Percentiles rank a stretch among this genome's conserved stretches.
Conservation (phyloP, 768 basidiomycete genomes). For the Agaricus blazei region DNA sequence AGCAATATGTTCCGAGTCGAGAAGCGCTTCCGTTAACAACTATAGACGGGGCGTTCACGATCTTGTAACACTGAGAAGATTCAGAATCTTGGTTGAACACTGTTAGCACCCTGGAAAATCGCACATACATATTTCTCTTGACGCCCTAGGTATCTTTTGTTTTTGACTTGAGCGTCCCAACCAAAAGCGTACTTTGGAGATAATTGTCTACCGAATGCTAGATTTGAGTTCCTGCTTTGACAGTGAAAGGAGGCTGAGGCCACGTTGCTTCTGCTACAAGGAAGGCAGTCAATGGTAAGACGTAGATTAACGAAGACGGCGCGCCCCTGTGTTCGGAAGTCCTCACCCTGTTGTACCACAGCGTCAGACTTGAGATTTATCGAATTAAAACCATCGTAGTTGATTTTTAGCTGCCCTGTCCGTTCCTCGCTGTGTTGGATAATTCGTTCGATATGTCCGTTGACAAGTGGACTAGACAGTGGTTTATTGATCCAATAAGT, state of each 20-base stretch:
- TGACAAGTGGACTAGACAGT: constrained; percentile 55
- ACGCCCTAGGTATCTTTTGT: constrained; percentile 83
- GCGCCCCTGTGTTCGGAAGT: constrained; percentile 69
- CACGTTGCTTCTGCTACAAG: constrained; percentile 57
- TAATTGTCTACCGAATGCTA: constrained; percentile 92
- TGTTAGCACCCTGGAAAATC: constrained; percentile 21
- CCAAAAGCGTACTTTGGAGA: constrained; percentile 87
- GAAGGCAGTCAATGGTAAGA: constrained; percentile 1
- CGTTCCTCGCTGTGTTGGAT: constrained; percentile 89
- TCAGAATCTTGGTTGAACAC: constrained; percentile 84
- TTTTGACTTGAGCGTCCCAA: constrained; percentile 72
- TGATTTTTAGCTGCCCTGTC: constrained; percentile 81
- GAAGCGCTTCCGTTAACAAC: no score
- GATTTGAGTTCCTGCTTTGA: constrained; percentile 92
- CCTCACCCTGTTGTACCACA: constrained; percentile 86
- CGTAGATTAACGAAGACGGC: constrained; percentile 16
- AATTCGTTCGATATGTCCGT: constrained; percentile 92
- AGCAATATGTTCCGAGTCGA: constrained; percentile 36
- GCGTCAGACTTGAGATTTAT: constrained; percentile 96
- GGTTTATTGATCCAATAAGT: background rate
- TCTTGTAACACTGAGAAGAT: constrained; percentile 90
- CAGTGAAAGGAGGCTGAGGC: constrained; percentile 78
- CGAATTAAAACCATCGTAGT: constrained; percentile 88
- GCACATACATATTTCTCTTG: constrained; percentile 82
- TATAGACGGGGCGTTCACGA: constrained; percentile 51